Percentiles rank a stretch among this genome's conserved stretches.
Conservation (phyloP, 1,284 basidiomycete species). For the Cryptococcus neoformans region DNA sequence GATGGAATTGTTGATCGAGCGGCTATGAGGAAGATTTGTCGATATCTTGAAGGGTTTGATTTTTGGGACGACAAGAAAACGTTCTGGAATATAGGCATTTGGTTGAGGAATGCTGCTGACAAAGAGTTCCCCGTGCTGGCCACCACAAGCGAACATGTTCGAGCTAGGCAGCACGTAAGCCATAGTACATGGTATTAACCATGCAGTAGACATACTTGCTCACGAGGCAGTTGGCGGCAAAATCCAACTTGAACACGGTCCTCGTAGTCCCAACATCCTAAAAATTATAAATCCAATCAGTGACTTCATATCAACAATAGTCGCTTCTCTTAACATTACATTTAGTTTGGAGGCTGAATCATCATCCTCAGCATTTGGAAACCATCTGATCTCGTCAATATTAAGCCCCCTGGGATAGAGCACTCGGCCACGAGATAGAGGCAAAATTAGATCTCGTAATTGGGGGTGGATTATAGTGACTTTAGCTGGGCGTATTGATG, state of each 20-base stretch:
- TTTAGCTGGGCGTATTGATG: constrained; percentile 25
- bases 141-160: constrained; percentile 44
- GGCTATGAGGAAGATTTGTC: constrained; percentile 26
- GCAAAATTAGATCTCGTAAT: constrained; percentile 45
- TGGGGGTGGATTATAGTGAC: constrained; percentile 49
- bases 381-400: constrained; percentile 33
- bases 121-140: constrained; percentile 47
- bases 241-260: constrained; percentile 31
- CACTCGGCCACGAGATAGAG: constrained; percentile 31
- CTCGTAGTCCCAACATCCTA: constrained; percentile 8
- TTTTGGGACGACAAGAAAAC: constrained; percentile 4
- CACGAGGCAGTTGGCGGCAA: constrained; percentile 44
- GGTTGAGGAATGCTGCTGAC: constrained; percentile 31
- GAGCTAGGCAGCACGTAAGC: constrained; percentile 12
- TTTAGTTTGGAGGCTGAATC: not conserved
- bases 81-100: not conserved
- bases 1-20: constrained; percentile 49
- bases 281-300: too few species aligned
- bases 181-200: not conserved
- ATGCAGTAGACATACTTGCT: constrained; percentile 34
- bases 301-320: not conserved
- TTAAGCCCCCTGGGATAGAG: constrained; percentile 35
- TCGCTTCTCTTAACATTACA: not conserved
- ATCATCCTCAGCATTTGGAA: constrained; percentile 1
- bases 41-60: constrained; percentile 30